Conservation (phyloP, 2,329 filamentous ascomycete species). For the Cercospora sesami region DNA sequence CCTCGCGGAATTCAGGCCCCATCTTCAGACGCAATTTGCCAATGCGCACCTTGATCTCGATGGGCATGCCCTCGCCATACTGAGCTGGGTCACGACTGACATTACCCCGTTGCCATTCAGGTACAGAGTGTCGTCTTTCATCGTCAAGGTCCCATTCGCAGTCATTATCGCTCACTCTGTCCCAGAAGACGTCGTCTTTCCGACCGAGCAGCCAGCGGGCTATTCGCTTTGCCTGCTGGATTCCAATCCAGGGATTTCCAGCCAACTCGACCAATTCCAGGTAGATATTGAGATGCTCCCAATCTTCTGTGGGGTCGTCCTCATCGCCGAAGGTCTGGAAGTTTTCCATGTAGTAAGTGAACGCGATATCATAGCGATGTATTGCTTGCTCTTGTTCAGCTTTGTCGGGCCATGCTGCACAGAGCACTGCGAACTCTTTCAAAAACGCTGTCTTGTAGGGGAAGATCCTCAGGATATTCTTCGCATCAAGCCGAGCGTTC, state of each 20-base stretch:
- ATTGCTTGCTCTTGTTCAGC: constrained; percentile 33
- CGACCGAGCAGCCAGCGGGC: constrained; percentile 82
- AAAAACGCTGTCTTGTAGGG: constrained; percentile 58
- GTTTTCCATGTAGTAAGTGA: constrained; percentile 49
- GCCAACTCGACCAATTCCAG: constrained; percentile 72
- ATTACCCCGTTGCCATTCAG: constrained; percentile 59
- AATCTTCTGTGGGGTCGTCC: constrained; percentile 55
- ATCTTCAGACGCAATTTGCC: constrained; percentile 78
- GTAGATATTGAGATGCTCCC: constrained; percentile 84
- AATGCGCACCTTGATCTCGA: constrained; percentile 81
- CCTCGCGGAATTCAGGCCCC: constrained; percentile 60
- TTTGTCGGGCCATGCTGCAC: constrained; percentile 34
- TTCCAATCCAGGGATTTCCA: constrained; percentile 63
- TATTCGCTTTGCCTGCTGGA: constrained; percentile 68
- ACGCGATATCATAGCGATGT: constrained; percentile 52
- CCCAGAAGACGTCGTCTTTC: constrained; percentile 73
- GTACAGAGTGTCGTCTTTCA: constrained; percentile 63
- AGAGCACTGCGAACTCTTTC: constrained; percentile 58
- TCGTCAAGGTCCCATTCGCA: constrained; percentile 84
- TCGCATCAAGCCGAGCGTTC: constrained; percentile 53
- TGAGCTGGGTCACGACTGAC: constrained; percentile 50
- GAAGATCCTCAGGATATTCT: constrained; percentile 54
- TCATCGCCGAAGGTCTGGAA: constrained; percentile 40
- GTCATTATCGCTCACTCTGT: constrained; percentile 67
- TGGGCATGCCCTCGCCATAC: constrained; percentile 73